These are phyloP conservation scores for Globisporangium polare DNA, from an alignment of 352 stramenopile genomes.

Conservation along the genomic window DNA sequence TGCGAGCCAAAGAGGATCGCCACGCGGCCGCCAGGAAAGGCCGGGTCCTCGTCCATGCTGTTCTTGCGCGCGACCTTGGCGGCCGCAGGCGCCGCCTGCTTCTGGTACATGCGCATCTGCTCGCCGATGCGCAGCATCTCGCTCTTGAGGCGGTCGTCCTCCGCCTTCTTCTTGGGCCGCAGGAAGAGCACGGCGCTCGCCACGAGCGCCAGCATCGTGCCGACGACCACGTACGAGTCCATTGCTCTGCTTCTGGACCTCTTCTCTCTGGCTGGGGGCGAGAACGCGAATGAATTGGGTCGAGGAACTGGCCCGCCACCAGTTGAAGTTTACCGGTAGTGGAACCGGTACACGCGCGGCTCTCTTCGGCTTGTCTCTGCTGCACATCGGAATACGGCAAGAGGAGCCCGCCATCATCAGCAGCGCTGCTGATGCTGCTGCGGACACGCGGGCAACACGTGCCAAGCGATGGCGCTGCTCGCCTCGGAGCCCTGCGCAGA, in stretches of 20 bases:
- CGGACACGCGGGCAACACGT: no score
- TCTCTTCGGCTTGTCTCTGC: no score
- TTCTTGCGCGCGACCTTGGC: neutral
- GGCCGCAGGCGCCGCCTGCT: slow-evolving; percentile 29
- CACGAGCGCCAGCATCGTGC: slow-evolving; percentile 63
- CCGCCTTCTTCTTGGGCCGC: slow-evolving; percentile 43
- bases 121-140: slow-evolving; percentile 70
- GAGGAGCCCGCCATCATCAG: no score
- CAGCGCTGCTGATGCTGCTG: no score
- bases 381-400: no score
- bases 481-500: no score
- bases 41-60: slow-evolving; percentile 30
- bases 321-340: no score
- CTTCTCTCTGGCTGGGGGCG: neutral
- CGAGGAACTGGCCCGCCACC: neutral
- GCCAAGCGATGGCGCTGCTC: no score
- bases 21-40: slow-evolving; percentile 66
- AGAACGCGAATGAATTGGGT: neutral
- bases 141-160: slow-evolving; percentile 63
- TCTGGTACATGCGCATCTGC: slow-evolving; percentile 84
- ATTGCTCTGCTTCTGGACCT: slow-evolving; percentile 12
- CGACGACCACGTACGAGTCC: slow-evolving; percentile 67
- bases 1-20: slow-evolving; percentile 97
- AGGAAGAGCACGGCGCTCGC: slow-evolving; percentile 61
- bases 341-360: no score